Percentiles rank a stretch among this genome's conserved stretches.
phyloP scores from a whole-genome alignment of 2,329 filamentous ascomycete genomes.

The Bipolaris cookei region DNA sequence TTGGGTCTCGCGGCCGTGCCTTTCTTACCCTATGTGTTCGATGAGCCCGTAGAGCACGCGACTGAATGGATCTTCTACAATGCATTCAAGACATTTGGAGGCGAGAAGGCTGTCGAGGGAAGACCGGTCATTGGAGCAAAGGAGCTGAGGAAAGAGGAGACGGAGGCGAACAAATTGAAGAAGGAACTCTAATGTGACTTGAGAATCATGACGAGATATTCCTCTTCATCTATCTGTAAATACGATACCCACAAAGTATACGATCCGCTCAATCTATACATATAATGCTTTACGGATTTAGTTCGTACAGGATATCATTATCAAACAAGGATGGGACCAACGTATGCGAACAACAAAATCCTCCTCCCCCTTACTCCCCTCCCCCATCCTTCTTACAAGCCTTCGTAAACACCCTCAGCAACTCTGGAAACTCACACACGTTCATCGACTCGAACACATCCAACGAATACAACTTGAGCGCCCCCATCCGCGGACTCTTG shows the following conservation, averaged over 20 bases:
- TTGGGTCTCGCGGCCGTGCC: constrained; percentile 72
- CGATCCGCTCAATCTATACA: constrained; percentile 8
- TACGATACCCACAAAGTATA: constrained; percentile 1
- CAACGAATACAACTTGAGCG: constrained; percentile 56
- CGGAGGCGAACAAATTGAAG: constrained; percentile 36
- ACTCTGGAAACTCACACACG: constrained; percentile 59
- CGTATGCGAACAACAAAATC: not conserved
- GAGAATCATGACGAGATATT: not conserved
- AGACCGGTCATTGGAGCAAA: constrained; percentile 49
- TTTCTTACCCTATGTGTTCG: constrained; percentile 82
- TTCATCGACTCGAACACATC: constrained; percentile 61
- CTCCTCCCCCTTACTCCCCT: not conserved
- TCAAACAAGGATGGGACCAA: not conserved
- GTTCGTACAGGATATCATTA: not conserved
- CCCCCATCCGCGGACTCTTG: constrained; percentile 60
- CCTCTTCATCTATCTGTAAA: not conserved
- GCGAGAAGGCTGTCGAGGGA: constrained; percentile 61
- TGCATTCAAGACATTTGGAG: constrained; percentile 76
- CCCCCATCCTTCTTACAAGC: constrained; percentile 14
- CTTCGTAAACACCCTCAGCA: constrained; percentile 22
- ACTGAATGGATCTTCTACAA: constrained; percentile 91
- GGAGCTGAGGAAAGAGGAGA: constrained; percentile 45
- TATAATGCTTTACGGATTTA: constrained; percentile 1
- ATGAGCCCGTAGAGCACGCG: constrained; percentile 89
- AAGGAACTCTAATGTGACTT: constrained; percentile 47